Conservation (phyloP, 768 basidiomycete genomes). For the Lentinula raphanica region DNA sequence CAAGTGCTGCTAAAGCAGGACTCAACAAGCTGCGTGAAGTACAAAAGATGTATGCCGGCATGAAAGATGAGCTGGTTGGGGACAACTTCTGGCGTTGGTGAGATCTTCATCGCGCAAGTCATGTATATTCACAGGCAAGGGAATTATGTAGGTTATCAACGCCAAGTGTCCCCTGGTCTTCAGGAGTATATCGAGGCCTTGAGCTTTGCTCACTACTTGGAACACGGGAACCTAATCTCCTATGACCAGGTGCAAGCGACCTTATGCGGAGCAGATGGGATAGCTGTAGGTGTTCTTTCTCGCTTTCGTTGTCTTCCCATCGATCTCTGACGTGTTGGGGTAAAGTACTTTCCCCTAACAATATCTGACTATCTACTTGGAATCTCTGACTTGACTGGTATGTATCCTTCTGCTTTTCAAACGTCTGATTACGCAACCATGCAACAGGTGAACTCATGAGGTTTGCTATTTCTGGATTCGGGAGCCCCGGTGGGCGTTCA, state of each 20-base stretch:
- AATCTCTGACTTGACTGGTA: slow-evolving; percentile 90
- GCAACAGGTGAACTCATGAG: slow-evolving; percentile 71
- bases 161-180: slow-evolving; percentile 70
- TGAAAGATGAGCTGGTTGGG: slow-evolving; percentile 58
- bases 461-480: slow-evolving; percentile 80
- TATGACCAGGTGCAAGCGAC: slow-evolving; percentile 62
- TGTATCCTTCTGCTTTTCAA: neutral
- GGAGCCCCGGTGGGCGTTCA: slow-evolving; percentile 57
- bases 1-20: slow-evolving; percentile 44
- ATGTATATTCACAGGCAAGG: neutral
- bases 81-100: slow-evolving; percentile 64
- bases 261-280: slow-evolving; percentile 55
- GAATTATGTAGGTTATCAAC: slow-evolving; percentile 41
- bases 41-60: slow-evolving; percentile 52
- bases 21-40: slow-evolving; percentile 65
- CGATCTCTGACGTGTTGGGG: slow-evolving; percentile 1
- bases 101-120: neutral
- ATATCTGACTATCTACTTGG: slow-evolving; percentile 88
- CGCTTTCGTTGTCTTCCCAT: neutral
- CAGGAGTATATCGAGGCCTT: slow-evolving; percentile 97
- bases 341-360: slow-evolving; percentile 72
- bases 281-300: slow-evolving; percentile 46
- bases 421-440: neutral
- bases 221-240: slow-evolving; percentile 61
- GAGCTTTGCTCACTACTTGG: slow-evolving; percentile 83